Evolutionary conservation across 2,329 filamentous ascomycete species (phyloP), one percentile per base, ranked within the genome.

Genomic region (Leptosphaerulina australis): DNA sequence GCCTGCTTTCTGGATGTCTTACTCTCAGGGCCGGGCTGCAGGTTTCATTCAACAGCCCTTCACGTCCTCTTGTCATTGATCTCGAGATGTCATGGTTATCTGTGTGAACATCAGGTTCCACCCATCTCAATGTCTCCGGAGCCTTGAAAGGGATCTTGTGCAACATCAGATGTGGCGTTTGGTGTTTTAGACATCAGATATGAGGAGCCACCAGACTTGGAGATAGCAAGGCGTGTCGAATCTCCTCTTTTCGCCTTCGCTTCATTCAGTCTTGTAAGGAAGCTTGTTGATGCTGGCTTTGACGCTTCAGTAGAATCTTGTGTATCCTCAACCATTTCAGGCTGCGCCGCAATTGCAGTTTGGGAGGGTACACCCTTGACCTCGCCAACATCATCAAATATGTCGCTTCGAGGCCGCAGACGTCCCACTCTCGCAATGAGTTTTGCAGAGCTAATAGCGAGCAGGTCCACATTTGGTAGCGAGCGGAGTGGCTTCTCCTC

Each of bases 361-460:
- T 54, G 52, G n/a, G 36, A 21, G 7, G n/a, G 12, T 28, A 20
- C 15, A 21, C 44, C 37, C 9, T 26, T 29, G 4, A 44, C 28
- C 30, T 41, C 41, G 11, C 56, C 55, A 20, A 60, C 51, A 10
- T 57, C 29, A 8, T 63, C 53, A n/a, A 64, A 55, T 4, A 65
- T 44, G 2, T 70, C 62, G 20, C 68, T 64, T 11, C 59, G 63
- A n/a, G 69, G 70, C 14, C 68, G 67, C 11, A 91, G 71, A 28
- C 82, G 79, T 52, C 84, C 83, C 55, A 87, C 85, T 24, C 78
- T 82, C 10, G 88, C 88, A 35, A 88, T 77, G 50, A 95, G 82
- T 49, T 89, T 85, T 8, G 86, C 82, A 40, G 84, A 83, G 54
- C 86, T 87, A 26, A 85, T 83, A n/a, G 83, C 87, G 3, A 95